A percentile compares a stretch with the other conserved stretches of the same genome.
Conservation (phyloP, 2,329 filamentous ascomycete species). For the Helotiales sp. region DNA sequence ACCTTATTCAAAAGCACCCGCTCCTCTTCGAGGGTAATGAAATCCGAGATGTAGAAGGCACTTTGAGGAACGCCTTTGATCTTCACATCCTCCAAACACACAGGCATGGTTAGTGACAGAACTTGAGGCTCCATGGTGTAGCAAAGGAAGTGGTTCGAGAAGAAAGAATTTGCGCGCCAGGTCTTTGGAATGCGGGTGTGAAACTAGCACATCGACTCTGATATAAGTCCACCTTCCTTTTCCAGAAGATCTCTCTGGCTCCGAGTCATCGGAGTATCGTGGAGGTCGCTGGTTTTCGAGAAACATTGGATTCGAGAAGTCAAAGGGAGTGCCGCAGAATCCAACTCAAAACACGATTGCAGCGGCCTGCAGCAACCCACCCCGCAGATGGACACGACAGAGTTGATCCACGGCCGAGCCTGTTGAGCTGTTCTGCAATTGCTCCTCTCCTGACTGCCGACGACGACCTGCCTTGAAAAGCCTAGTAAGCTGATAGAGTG, state of each 20-base stretch:
- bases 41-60: slow-evolving; percentile 86
- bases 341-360: slow-evolving; percentile 1
- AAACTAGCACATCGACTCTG: not conserved
- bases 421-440: not conserved
- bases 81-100: slow-evolving; percentile 54
- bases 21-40: slow-evolving; percentile 81
- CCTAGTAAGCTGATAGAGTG: not conserved
- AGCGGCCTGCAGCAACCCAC: slow-evolving; percentile 4
- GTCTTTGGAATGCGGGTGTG: slow-evolving; percentile 8
- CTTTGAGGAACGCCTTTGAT: slow-evolving; percentile 63
- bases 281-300: not conserved
- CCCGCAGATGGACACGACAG: not conserved
- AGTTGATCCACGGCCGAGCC: not conserved
- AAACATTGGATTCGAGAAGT: not conserved
- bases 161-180: not conserved
- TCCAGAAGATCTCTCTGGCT: not conserved
- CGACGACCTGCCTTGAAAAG: not conserved
- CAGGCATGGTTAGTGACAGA: slow-evolving; percentile 26
- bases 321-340: not conserved
- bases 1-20: slow-evolving; percentile 72
- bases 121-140: slow-evolving; percentile 26
- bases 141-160: slow-evolving; percentile 18
- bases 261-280: not conserved
- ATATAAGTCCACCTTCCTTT: not conserved
- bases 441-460: not conserved